phyloP scores from a whole-genome alignment of 176 grass and related monocot genomes.

The Aegilops tauschii region DNA sequence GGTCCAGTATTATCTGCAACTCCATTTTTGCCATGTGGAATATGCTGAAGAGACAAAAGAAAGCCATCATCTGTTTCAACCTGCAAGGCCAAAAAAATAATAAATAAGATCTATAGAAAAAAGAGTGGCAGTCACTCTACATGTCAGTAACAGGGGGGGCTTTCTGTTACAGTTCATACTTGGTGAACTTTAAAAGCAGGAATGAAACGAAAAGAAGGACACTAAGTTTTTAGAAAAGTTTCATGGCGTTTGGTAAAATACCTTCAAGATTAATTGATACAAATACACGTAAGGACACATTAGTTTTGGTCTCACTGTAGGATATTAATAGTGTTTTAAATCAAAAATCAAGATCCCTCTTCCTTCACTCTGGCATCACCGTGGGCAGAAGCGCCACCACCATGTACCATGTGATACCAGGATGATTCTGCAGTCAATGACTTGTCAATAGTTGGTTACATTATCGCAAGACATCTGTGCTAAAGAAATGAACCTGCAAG shows the following conservation, averaged over 20 bases:
- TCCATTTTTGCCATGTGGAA: constrained; percentile 62
- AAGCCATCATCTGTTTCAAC: constrained; percentile 86
- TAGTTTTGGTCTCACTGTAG: background rate
- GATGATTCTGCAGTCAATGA: background rate
- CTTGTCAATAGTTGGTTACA: background rate
- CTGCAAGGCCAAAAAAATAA: constrained; percentile 18
- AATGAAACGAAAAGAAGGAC: constrained; percentile 4
- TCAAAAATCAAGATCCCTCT: background rate
- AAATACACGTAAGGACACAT: background rate
- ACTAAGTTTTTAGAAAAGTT: background rate
- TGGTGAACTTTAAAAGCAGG: background rate
- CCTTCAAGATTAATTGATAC: background rate
- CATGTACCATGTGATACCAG: background rate
- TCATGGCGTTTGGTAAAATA: background rate
- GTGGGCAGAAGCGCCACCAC: background rate
- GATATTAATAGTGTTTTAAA: background rate
- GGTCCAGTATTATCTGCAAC: constrained; percentile 38
- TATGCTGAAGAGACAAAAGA: constrained; percentile 77
- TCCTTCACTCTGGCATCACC: background rate
- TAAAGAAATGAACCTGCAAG: background rate
- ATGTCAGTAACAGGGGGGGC: background rate
- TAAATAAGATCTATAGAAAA: constrained; percentile 15
- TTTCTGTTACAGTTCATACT: background rate
- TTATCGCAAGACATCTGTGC: background rate
- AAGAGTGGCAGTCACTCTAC: background rate